Conservation (phyloP, 805 yeast genomes). For the Wickerhamomyces strasburgensis region DNA sequence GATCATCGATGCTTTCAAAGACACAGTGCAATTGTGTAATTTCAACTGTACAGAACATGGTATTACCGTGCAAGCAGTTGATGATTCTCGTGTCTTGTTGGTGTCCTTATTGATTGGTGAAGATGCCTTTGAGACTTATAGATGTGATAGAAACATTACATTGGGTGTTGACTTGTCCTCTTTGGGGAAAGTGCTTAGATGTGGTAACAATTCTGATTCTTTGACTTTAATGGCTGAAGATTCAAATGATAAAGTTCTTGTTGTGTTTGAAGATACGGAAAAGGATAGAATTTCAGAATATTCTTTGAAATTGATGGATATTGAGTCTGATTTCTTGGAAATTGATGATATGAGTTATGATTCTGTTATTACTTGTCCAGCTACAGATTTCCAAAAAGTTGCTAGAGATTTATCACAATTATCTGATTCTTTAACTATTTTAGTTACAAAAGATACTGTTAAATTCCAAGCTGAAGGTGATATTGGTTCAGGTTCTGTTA, state of each 20-base stretch:
- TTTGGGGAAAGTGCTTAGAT: conserved; percentile 80
- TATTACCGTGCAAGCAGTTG: conserved; percentile 94
- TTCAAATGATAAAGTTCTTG: conserved; percentile 68
- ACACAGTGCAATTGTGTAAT: conserved; percentile 91
- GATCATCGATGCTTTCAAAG: conserved; percentile 90
- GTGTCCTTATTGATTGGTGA: conserved; percentile 84
- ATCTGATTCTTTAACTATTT: conserved; percentile 80
- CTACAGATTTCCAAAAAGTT: conserved; percentile 82
- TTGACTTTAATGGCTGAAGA: conserved; percentile 89
- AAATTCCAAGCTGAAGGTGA: conserved; percentile 90
- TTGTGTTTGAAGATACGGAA: conserved; percentile 86
- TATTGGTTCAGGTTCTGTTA: conserved; percentile 80
- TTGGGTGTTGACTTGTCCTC: conserved; percentile 87
- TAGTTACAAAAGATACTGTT: conserved; percentile 88
- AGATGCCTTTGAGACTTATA: conserved; percentile 83
- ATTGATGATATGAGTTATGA: conserved; percentile 94
- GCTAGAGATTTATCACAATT: conserved; percentile 83
- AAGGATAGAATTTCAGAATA: conserved; percentile 92
- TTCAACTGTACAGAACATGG: conserved; percentile 96
- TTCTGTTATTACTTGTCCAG: conserved; percentile 80
- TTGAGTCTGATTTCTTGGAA: conserved; percentile 89
- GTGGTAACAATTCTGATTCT: conserved; percentile 87
- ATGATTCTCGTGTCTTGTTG: conserved; percentile 90
- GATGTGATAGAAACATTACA: conserved; percentile 92
- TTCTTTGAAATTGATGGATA: conserved; percentile 88